A percentile compares a stretch with the other conserved stretches of the same genome.
phyloP scores from a whole-genome alignment of 2,329 filamentous ascomycete genomes.

The Alternaria alternata region DNA sequence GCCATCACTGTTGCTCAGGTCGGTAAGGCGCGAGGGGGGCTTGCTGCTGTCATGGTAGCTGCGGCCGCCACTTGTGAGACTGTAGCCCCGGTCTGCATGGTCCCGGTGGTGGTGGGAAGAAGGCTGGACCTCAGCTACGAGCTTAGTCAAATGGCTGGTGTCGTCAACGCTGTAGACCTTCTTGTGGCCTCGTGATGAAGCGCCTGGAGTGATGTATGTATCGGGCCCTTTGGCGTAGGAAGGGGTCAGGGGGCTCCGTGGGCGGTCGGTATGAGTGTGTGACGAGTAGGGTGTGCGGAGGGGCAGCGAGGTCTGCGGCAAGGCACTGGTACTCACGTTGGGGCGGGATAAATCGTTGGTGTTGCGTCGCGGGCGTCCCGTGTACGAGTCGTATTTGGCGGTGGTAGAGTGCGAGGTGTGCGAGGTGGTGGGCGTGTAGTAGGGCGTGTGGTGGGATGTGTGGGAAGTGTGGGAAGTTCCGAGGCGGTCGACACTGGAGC shows the following conservation, averaged over 20 bases:
- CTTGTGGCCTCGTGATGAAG: conserved; percentile 50
- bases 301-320: conserved; percentile 36
- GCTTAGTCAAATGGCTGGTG: conserved; percentile 48
- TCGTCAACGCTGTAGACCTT: conserved; percentile 61
- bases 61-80: conserved; percentile 41
- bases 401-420: conserved; percentile 37
- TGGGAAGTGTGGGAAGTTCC: not conserved
- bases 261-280: conserved; percentile 38
- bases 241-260: conserved; percentile 53
- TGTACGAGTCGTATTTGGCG: conserved; percentile 55
- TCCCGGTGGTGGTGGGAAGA: conserved; percentile 40
- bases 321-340: conserved; percentile 45
- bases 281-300: conserved; percentile 40
- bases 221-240: conserved; percentile 45
- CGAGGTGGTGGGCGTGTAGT: conserved; percentile 37
- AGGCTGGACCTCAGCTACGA: conserved; percentile 50
- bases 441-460: conserved; percentile 26
- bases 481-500: conserved; percentile 46
- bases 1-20: conserved; percentile 53
- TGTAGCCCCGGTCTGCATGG: conserved; percentile 32
- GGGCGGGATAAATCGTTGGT: conserved; percentile 51
- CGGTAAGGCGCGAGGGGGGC: conserved; percentile 37
- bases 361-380: conserved; percentile 56
- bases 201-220: conserved; percentile 49
- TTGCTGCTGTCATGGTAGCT: conserved; percentile 41